Percentiles rank a stretch among this genome's conserved stretches.
These are phyloP conservation scores for Daldinia loculata DNA, from an alignment of 495 filamentous ascomycete genomes.

Conservation along the genomic window DNA sequence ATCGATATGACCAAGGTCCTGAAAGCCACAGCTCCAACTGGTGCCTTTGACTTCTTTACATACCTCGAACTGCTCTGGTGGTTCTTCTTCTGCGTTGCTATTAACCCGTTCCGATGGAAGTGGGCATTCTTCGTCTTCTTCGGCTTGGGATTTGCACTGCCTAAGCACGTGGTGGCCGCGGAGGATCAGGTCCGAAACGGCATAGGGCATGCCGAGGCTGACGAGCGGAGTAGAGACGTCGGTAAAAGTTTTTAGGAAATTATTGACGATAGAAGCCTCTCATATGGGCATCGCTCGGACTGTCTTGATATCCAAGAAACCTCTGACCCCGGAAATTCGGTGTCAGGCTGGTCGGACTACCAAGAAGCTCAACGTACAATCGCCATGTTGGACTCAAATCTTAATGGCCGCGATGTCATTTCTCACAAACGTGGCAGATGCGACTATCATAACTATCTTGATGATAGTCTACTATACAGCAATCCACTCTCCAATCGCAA, in stretches of 20 bases:
- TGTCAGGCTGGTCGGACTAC: not conserved
- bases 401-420: not conserved
- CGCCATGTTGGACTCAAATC: not conserved
- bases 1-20: constrained; percentile 83
- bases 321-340: not conserved
- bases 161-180: constrained; percentile 67
- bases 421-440: not conserved
- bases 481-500: not conserved
- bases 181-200: constrained; percentile 68
- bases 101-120: constrained; percentile 90
- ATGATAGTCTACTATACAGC: not conserved
- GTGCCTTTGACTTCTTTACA: constrained; percentile 87
- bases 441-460: not conserved
- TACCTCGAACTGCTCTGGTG: constrained; percentile 86
- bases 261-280: constrained; percentile 58
- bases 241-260: constrained; percentile 69
- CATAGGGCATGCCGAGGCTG: constrained; percentile 45
- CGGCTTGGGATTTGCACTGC: constrained; percentile 73
- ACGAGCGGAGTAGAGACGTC: constrained; percentile 34
- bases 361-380: not conserved
- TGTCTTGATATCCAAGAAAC: not conserved
- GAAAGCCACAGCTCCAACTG: constrained; percentile 72
- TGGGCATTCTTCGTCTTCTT: constrained; percentile 81
- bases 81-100: constrained; percentile 78
- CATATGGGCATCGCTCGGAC: not conserved